A percentile compares a stretch with the other conserved stretches of the same genome.
Conservation (phyloP, 371 early-diverging fungal genomes). For the Lichtheimia corymbifera region DNA sequence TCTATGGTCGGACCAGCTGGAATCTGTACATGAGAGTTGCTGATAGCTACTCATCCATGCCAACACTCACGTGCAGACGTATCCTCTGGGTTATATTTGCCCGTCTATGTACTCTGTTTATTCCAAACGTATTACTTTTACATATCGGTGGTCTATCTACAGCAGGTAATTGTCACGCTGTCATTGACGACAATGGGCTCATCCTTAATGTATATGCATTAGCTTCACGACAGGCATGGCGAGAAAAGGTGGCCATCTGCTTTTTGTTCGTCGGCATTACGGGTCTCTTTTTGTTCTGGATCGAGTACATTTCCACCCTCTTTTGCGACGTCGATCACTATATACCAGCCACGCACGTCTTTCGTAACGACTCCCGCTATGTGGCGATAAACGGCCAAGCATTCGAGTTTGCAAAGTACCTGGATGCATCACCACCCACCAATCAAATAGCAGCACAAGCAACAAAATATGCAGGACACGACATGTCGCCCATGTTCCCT, state of each 20-base stretch:
- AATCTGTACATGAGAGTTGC: conserved; percentile 18
- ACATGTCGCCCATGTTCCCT: conserved; percentile 49
- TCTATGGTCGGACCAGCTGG: conserved; percentile 7
- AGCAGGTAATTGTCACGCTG: conserved; percentile 20
- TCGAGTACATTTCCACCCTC: conserved; percentile 39
- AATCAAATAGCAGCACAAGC: conserved; percentile 27
- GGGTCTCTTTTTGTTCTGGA: conserved; percentile 40
- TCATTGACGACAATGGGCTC: not conserved
- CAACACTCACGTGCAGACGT: conserved; percentile 22
- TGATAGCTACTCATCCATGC: conserved; percentile 22
- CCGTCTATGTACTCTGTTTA: conserved; percentile 21
- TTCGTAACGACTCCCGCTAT: conserved; percentile 29
- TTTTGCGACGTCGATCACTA: conserved; percentile 44
- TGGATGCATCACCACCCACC: conserved; percentile 3
- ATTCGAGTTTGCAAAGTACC: conserved; percentile 30
- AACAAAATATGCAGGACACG: conserved; percentile 35
- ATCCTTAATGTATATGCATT: conserved; percentile 1
- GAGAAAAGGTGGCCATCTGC: conserved; percentile 46
- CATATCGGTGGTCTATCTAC: conserved; percentile 33
- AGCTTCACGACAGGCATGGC: conserved; percentile 47
- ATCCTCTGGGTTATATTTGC: conserved; percentile 28
- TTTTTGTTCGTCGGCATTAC: conserved; percentile 27
- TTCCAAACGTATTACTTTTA: conserved; percentile 23
- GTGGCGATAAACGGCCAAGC: conserved; percentile 43
- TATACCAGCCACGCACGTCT: conserved; percentile 25